Conservation (phyloP, 1,284 basidiomycete species). For the Malassezia globosa region DNA sequence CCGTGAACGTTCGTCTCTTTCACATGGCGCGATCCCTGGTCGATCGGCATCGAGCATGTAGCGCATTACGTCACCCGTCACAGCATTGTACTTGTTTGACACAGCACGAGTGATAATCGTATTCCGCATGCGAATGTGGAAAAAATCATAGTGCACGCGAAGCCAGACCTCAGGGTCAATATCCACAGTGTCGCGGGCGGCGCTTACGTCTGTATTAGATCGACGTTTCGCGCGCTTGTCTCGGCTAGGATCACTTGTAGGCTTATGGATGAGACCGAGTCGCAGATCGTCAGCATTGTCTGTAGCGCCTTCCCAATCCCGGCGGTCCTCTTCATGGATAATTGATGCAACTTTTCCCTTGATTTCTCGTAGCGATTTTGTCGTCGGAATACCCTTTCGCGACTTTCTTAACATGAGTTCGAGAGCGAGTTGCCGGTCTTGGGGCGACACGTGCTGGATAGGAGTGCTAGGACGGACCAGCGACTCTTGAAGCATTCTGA, state of each 20-base stretch:
- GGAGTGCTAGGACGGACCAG: conserved; percentile 31
- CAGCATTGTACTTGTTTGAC: conserved; percentile 34
- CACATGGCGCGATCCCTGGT: conserved; percentile 52
- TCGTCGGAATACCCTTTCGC: conserved; percentile 45
- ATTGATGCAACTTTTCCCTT: conserved; percentile 32
- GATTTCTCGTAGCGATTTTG: conserved; percentile 46
- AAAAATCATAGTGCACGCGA: conserved; percentile 75
- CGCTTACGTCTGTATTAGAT: conserved; percentile 18
- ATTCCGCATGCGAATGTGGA: conserved; percentile 77
- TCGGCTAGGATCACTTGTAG: conserved; percentile 6
- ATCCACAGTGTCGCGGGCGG: conserved; percentile 18
- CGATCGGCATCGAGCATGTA: conserved; percentile 23
- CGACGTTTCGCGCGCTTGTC: conserved; percentile 3
- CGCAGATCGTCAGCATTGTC: conserved; percentile 17
- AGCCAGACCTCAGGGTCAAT: conserved; percentile 55
- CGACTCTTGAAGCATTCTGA: conserved; percentile 6
- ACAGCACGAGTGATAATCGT: conserved; percentile 47
- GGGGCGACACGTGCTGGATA: conserved; percentile 46
- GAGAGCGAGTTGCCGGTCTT: conserved; percentile 41
- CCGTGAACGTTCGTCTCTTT: conserved; percentile 49
- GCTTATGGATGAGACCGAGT: conserved; percentile 26
- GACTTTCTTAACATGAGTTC: conserved; percentile 28
- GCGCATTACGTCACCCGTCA: conserved; percentile 37
- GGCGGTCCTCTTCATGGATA: conserved; percentile 36
- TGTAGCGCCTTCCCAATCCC: conserved; percentile 27